Conservation (phyloP, 306 rosid genomes). For the Quercus variabilis region DNA sequence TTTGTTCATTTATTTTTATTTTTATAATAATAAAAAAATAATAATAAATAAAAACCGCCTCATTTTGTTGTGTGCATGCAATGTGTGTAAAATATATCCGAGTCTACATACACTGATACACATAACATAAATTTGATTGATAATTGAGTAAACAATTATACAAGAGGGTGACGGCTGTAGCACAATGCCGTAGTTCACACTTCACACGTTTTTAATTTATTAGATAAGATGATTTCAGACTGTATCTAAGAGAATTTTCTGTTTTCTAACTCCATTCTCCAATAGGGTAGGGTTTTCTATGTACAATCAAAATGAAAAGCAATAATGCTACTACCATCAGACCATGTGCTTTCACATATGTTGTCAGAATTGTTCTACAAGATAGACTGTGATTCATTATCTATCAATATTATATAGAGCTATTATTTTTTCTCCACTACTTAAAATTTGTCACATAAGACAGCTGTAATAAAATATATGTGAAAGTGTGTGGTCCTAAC, state of each 20-base stretch:
- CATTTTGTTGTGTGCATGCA: neutral
- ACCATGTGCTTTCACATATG: no score
- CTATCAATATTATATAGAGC: no score
- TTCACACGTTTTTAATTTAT: neutral
- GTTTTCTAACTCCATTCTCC: neutral
- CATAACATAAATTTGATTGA: neutral
- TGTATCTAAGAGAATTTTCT: neutral
- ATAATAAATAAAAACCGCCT: neutral
- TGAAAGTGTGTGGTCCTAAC: no score
- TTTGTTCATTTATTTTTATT: no score
- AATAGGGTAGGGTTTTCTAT: neutral
- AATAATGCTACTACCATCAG: no score
- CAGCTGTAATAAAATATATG: no score
- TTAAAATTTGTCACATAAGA: no score
- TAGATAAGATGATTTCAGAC: conserved; percentile 8
- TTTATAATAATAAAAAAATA: no score
- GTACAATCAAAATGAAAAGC: neutral
- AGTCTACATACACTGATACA: neutral
- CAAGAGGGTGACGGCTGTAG: neutral
- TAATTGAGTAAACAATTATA: neutral
- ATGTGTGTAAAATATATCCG: neutral
- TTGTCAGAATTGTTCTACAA: no score
- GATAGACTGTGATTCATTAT: no score
- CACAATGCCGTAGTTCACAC: conserved; percentile 9
- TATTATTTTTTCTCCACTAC: no score